Conservation (phyloP, 2,329 filamentous ascomycete species). For the Alternaria sp. region DNA sequence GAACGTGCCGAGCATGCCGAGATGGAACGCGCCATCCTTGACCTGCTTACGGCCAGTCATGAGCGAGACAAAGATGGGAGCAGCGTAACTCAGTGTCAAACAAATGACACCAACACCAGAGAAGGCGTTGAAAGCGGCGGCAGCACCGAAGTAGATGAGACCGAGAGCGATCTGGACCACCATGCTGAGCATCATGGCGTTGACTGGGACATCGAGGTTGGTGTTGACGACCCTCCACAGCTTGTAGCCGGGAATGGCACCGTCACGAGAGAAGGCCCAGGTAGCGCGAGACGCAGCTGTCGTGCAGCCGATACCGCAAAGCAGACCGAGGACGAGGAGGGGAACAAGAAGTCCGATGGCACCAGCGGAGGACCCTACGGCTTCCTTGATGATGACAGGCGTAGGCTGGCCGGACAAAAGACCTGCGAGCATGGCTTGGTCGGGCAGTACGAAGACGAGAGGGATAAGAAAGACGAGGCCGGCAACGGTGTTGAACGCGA, state of each 20-base stretch:
- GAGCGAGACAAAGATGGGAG: slow-evolving; percentile 70
- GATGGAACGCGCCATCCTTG: slow-evolving; percentile 63
- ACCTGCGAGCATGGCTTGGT: slow-evolving; percentile 61
- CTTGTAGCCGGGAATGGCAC: slow-evolving; percentile 68
- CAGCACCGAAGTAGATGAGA: slow-evolving; percentile 72
- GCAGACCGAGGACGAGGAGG: slow-evolving; percentile 68
- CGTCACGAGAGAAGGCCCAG: slow-evolving; percentile 74
- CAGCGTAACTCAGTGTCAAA: slow-evolving; percentile 71
- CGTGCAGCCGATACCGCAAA: slow-evolving; percentile 73
- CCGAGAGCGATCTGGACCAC: slow-evolving; percentile 68
- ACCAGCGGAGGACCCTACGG: slow-evolving; percentile 66
- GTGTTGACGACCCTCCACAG: slow-evolving; percentile 67
- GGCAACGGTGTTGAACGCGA: slow-evolving; percentile 69
- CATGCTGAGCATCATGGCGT: slow-evolving; percentile 76
- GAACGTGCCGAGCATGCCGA: slow-evolving; percentile 66
- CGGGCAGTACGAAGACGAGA: slow-evolving; percentile 71
- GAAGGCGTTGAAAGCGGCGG: slow-evolving; percentile 75
- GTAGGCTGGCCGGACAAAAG: slow-evolving; percentile 67
- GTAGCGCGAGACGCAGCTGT: slow-evolving; percentile 71
- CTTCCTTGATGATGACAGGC: slow-evolving; percentile 67
- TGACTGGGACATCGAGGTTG: slow-evolving; percentile 69
- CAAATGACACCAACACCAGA: slow-evolving; percentile 73
- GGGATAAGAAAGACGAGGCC: slow-evolving; percentile 73
- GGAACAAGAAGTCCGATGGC: slow-evolving; percentile 69
- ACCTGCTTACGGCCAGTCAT: slow-evolving; percentile 66